phyloP scores from a whole-genome alignment of 352 stramenopile species.

The Pilasporangium apinafurcum region DNA sequence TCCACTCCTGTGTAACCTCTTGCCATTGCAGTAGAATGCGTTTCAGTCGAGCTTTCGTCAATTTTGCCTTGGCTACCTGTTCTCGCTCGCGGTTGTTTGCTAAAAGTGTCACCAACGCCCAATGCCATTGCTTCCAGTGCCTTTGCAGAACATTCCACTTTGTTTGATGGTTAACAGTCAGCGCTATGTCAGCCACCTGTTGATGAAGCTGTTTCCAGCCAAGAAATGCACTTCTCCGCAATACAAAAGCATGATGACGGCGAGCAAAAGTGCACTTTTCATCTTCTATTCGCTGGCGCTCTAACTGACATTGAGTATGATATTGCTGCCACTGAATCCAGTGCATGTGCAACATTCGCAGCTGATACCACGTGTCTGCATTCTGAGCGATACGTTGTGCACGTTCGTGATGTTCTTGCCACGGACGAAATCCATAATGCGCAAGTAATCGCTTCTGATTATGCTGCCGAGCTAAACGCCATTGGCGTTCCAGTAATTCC shows the following conservation, averaged over 20 bases:
- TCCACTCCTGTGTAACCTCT: constrained; percentile 12
- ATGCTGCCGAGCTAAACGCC: constrained; percentile 16
- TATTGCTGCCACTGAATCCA: constrained; percentile 40
- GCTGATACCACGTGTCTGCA: constrained; percentile 29
- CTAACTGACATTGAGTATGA: constrained; percentile 9
- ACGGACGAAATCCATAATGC: constrained; percentile 43
- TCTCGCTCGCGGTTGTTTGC: constrained; percentile 7
- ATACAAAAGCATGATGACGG: constrained; percentile 6
- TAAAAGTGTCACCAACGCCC: constrained; percentile 4
- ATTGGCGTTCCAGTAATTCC: constrained; percentile 20
- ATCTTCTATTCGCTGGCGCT: constrained; percentile 15
- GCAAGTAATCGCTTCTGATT: constrained; percentile 31
- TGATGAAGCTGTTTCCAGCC: constrained; percentile 10
- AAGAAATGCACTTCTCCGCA: constrained; percentile 10
- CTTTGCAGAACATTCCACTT: constrained; percentile 23
- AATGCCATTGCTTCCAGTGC: constrained; percentile 20
- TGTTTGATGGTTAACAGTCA: constrained; percentile 21
- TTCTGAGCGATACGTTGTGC: constrained; percentile 22
- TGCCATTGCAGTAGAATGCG: constrained; percentile 25
- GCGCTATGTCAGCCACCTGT: constrained; percentile 7
- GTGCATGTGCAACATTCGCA: constrained; percentile 25
- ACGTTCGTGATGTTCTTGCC: constrained; percentile 19
- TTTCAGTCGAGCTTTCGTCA: constrained; percentile 10
- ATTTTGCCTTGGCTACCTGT: background rate
- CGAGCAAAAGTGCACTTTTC: constrained; percentile 13